phyloP scores from a whole-genome alignment of 495 filamentous ascomycete genomes.

The Talaromyces borbonicus region DNA sequence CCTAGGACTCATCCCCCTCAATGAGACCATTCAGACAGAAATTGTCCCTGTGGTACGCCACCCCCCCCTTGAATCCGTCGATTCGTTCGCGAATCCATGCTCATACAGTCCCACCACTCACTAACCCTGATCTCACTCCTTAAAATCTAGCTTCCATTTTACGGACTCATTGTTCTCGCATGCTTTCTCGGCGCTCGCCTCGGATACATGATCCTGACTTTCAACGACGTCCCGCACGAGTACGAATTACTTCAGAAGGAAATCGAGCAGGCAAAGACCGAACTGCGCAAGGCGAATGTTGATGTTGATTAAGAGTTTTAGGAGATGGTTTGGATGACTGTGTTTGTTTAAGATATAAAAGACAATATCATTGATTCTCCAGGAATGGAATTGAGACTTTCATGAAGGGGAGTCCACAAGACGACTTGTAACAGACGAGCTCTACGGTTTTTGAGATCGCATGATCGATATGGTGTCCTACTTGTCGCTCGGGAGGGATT shows the following conservation, averaged over 20 bases:
- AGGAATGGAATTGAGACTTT: no score
- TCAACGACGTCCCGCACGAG: slow-evolving; percentile 90
- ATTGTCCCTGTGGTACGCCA: slow-evolving; percentile 43
- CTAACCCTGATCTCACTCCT: background rate
- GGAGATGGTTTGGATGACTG: no score
- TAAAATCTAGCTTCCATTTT: slow-evolving; percentile 73
- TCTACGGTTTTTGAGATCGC: no score
- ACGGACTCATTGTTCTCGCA: slow-evolving; percentile 83
- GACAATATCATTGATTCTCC: no score
- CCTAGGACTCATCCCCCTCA: slow-evolving; percentile 76
- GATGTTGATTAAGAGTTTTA: slow-evolving; percentile 34
- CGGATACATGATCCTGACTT: slow-evolving; percentile 84
- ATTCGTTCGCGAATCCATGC: no score
- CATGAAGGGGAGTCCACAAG: no score
- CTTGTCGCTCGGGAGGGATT: no score
- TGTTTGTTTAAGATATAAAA: no score
- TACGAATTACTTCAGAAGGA: slow-evolving; percentile 77
- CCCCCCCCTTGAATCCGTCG: slow-evolving; percentile 4
- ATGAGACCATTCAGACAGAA: slow-evolving; percentile 47
- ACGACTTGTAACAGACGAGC: no score
- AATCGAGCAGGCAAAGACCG: slow-evolving; percentile 40
- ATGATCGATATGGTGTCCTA: no score
- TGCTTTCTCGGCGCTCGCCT: slow-evolving; percentile 88
- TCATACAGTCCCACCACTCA: no score
- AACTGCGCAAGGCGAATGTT: slow-evolving; percentile 38